A percentile compares a stretch with the other conserved stretches of the same genome.
phyloP scores from a whole-genome alignment of 108 stramenopile species.

The Cyclostephanos tholiformis region DNA sequence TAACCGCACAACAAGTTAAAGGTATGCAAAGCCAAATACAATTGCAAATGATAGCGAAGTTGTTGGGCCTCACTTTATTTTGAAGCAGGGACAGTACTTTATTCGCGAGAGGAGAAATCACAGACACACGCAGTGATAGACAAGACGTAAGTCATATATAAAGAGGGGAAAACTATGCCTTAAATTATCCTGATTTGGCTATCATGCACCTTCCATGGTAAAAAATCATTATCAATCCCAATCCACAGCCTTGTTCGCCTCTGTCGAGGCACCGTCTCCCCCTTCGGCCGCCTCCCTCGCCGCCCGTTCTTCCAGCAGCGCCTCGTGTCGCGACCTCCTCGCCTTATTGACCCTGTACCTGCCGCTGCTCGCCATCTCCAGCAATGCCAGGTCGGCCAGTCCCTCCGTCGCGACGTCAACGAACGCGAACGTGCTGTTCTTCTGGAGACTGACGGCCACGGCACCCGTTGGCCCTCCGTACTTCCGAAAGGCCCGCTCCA shows the following conservation, averaged over 20 bases:
- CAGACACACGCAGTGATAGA: too few relatives aligned
- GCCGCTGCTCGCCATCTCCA: slow-evolving; percentile 55
- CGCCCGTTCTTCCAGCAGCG: slow-evolving; percentile 75
- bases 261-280: slow-evolving; percentile 12
- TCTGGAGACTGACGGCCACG: slow-evolving; percentile 68
- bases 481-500: slow-evolving; percentile 86
- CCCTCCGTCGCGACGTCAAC: slow-evolving; percentile 79
- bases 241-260: slow-evolving; percentile 32
- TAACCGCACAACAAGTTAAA: too few relatives aligned
- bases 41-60: too few relatives aligned
- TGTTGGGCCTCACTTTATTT: too few relatives aligned
- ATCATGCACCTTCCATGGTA: too few relatives aligned
- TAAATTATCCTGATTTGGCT: too few relatives aligned
- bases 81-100: too few relatives aligned
- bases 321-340: slow-evolving; percentile 77
- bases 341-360: slow-evolving; percentile 78
- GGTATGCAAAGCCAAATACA: too few relatives aligned
- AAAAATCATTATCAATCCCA: slow-evolving; percentile 36
- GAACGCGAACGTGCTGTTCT: slow-evolving; percentile 74
- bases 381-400: slow-evolving; percentile 68
- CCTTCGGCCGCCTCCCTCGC: slow-evolving; percentile 53
- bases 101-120: too few relatives aligned
- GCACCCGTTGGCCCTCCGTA: slow-evolving; percentile 79
- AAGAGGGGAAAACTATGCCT: too few relatives aligned
- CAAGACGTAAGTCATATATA: too few relatives aligned